A percentile compares a stretch with the other conserved stretches of the same genome.
Conservation (phyloP, 2,329 filamentous ascomycete species). For the Didymella arachidicola region DNA sequence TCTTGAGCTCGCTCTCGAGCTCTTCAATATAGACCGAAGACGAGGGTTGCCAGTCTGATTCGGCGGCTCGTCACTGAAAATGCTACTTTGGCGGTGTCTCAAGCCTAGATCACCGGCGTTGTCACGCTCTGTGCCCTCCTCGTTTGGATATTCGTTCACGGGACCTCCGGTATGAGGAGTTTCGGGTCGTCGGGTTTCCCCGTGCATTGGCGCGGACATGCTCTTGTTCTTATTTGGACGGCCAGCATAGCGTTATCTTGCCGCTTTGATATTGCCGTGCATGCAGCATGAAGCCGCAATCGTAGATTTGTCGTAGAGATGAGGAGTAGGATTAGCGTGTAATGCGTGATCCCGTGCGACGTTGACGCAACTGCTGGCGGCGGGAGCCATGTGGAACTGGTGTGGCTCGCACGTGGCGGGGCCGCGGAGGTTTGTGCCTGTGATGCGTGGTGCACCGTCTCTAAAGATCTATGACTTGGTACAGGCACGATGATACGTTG, state of each 20-base stretch:
- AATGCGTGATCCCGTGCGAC: conserved; percentile 23
- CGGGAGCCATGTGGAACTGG: neutral
- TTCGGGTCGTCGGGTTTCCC: conserved; percentile 3
- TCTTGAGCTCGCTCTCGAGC: neutral
- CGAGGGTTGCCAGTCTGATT: conserved; percentile 5
- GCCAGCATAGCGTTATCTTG: conserved; percentile 9
- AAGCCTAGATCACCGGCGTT: neutral
- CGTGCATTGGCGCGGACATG: conserved; percentile 5
- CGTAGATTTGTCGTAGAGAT: neutral
- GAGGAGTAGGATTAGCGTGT: neutral
- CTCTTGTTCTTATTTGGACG: neutral
- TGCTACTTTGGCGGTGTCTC: neutral
- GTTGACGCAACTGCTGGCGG: conserved; percentile 20
- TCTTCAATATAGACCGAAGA: neutral
- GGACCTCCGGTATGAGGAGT: neutral
- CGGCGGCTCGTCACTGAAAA: neutral
- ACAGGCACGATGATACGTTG: too few species aligned
- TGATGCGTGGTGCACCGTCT: too few species aligned
- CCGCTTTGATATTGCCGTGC: neutral
- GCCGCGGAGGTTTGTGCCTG: neutral
- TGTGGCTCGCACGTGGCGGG: neutral
- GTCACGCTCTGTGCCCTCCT: neutral
- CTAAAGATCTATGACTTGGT: too few species aligned
- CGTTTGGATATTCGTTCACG: neutral
- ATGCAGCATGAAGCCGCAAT: neutral